These are phyloP conservation scores for Penicillium hesseltinei DNA, from an alignment of 2,329 filamentous ascomycete species.

Conservation along the genomic window DNA sequence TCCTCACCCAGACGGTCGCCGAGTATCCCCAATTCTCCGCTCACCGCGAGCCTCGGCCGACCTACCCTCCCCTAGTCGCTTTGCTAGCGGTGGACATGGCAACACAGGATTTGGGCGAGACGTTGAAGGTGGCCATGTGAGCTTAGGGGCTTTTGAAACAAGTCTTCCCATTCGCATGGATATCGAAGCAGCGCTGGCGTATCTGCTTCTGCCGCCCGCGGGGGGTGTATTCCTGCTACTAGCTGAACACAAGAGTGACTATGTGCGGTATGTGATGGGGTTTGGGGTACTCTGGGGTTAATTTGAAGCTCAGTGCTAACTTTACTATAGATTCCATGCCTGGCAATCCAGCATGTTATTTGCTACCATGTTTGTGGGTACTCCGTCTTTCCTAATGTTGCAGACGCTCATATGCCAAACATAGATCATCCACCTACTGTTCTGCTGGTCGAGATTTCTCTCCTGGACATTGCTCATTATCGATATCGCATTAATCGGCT, in stretches of 20 bases:
- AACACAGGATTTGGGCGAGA: constrained; percentile 43
- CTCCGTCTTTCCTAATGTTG: background rate
- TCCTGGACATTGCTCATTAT: constrained; percentile 78
- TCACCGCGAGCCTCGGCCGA: constrained; percentile 52
- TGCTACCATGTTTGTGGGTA: constrained; percentile 59
- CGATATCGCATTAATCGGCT: constrained; percentile 74
- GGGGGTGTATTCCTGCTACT: constrained; percentile 82
- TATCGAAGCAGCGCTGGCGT: constrained; percentile 87
- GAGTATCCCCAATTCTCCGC: constrained; percentile 55
- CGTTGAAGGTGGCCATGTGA: constrained; percentile 57
- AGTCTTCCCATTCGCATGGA: constrained; percentile 82
- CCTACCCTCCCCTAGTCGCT: constrained; percentile 41
- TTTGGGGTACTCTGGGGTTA: background rate
- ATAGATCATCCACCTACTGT: constrained; percentile 76
- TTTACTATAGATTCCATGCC: constrained; percentile 72
- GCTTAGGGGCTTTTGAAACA: constrained; percentile 79
- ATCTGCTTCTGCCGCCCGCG: constrained; percentile 77
- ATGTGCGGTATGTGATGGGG: constrained; percentile 67
- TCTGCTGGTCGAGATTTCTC: constrained; percentile 79
- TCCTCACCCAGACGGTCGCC: constrained; percentile 48
- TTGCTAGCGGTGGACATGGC: constrained; percentile 39
- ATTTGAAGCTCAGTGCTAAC: background rate
- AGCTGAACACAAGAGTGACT: constrained; percentile 92
- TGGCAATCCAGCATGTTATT: constrained; percentile 91
- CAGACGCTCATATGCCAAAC: constrained; percentile 29